Conservation (phyloP, 2,329 filamentous ascomycete species). For the Paramyrothecium sp. region DNA sequence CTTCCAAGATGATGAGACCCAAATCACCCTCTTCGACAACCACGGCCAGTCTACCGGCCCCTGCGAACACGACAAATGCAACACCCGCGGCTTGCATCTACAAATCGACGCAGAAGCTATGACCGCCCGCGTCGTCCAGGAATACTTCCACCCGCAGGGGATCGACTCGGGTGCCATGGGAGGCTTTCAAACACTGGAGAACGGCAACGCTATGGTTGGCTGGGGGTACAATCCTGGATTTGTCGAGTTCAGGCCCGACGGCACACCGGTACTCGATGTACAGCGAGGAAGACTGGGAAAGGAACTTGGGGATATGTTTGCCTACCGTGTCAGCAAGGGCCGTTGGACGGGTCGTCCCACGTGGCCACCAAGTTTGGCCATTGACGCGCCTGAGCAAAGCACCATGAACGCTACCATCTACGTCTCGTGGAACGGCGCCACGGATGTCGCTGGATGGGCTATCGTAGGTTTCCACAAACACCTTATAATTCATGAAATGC, state of each 20-base stretch:
- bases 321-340: conserved; percentile 24
- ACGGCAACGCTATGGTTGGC: conserved; percentile 22
- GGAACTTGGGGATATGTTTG: conserved; percentile 22
- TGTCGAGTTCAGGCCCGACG: conserved; percentile 23
- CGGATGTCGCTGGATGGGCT: conserved; percentile 23
- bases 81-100: conserved; percentile 25
- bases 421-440: conserved; percentile 29
- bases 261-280: conserved; percentile 20
- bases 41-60: conserved; percentile 27
- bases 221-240: conserved; percentile 26
- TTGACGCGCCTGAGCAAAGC: conserved; percentile 19
- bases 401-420: conserved; percentile 21
- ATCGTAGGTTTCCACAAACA: conserved; percentile 18
- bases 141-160: conserved; percentile 24
- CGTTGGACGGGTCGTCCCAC: conserved; percentile 23
- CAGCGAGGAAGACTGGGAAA: conserved; percentile 19
- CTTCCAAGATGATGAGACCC: conserved; percentile 19
- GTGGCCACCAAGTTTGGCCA: conserved; percentile 24
- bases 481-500: conserved; percentile 4
- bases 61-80: conserved; percentile 23
- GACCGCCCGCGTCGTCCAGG: conserved; percentile 25
- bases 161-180: conserved; percentile 24
- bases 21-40: conserved; percentile 38
- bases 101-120: conserved; percentile 23
- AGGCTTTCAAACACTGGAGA: conserved; percentile 21